A percentile compares a stretch with the other conserved stretches of the same genome.
These are phyloP conservation scores for Emergomyces orientalis DNA, from an alignment of 2,329 filamentous ascomycete genomes.

Conservation along the genomic window DNA sequence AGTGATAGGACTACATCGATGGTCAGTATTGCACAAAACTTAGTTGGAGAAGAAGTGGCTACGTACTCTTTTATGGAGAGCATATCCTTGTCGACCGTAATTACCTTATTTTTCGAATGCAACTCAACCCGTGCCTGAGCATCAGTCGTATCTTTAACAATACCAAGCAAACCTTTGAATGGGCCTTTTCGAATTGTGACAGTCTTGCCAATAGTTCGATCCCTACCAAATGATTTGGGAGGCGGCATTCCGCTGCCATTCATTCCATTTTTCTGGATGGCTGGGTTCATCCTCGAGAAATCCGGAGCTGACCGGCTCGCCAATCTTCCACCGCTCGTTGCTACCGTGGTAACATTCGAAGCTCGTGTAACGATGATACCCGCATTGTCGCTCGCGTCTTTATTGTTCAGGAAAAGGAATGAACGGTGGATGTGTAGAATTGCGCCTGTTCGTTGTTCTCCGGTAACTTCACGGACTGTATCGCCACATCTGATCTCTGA, in stretches of 20 bases:
- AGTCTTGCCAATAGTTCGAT: conserved; percentile 80
- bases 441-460: conserved; percentile 74
- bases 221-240: conserved; percentile 63
- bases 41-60: conserved; percentile 4
- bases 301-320: conserved; percentile 55
- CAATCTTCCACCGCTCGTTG: conserved; percentile 83
- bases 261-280: conserved; percentile 60
- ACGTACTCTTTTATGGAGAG: conserved; percentile 76
- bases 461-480: conserved; percentile 80
- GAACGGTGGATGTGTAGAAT: conserved; percentile 91
- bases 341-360: conserved; percentile 76
- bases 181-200: conserved; percentile 79
- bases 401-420: conserved; percentile 83
- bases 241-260: conserved; percentile 54
- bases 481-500: conserved; percentile 89
- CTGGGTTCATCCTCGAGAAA: conserved; percentile 84
- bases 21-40: conserved; percentile 16
- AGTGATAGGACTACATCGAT: conserved; percentile 46
- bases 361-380: conserved; percentile 83
- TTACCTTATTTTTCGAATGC: conserved; percentile 86
- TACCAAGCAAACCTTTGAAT: conserved; percentile 87
- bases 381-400: conserved; percentile 73
- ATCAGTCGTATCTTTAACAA: conserved; percentile 91
- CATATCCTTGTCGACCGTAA: conserved; percentile 71
- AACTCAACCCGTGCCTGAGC: conserved; percentile 79